Conservation (phyloP, 1,139 yeast species). For the Pichia sp. region DNA sequence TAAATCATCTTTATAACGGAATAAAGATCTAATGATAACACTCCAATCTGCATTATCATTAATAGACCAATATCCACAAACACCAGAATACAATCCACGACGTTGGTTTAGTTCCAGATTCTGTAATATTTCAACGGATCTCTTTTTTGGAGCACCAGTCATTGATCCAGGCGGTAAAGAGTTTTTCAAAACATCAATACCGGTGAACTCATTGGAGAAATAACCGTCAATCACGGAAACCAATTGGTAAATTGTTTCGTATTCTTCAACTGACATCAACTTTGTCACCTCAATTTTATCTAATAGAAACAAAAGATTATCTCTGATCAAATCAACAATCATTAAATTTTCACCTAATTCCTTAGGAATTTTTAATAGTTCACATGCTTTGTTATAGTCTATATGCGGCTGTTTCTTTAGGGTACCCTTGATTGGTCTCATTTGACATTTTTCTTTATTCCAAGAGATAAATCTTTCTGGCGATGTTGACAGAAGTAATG, state of each 20-base stretch:
- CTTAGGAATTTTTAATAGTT: conserved; percentile 71
- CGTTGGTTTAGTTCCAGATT: conserved; percentile 39
- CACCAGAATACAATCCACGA: conserved; percentile 91
- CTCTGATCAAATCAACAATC: conserved; percentile 95
- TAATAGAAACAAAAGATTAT: conserved; percentile 73
- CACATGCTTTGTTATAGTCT: conserved; percentile 50
- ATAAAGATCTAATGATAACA: conserved; percentile 82
- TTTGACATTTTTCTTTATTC: conserved; percentile 56
- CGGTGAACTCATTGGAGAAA: conserved; percentile 40
- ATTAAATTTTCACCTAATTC: conserved; percentile 93
- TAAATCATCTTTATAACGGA: conserved; percentile 48
- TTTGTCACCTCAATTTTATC: conserved; percentile 62
- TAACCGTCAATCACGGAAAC: conserved; percentile 83
- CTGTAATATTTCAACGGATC: conserved; percentile 80
- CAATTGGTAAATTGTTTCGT: conserved; percentile 80
- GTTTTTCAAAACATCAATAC: conserved; percentile 68
- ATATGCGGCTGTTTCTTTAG: conserved; percentile 56
- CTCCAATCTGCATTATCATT: conserved; percentile 94
- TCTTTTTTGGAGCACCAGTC: conserved; percentile 98
- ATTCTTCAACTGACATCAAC: conserved; percentile 89
- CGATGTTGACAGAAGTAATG: conserved; percentile 72
- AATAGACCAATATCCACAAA: conserved; percentile 90
- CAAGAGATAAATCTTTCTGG: conserved; percentile 91
- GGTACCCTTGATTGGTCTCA: conserved; percentile 95
- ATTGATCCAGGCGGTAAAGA: conserved; percentile 97